Conservation (phyloP, 345 rosid genomes). For the Populus pruinosa region DNA sequence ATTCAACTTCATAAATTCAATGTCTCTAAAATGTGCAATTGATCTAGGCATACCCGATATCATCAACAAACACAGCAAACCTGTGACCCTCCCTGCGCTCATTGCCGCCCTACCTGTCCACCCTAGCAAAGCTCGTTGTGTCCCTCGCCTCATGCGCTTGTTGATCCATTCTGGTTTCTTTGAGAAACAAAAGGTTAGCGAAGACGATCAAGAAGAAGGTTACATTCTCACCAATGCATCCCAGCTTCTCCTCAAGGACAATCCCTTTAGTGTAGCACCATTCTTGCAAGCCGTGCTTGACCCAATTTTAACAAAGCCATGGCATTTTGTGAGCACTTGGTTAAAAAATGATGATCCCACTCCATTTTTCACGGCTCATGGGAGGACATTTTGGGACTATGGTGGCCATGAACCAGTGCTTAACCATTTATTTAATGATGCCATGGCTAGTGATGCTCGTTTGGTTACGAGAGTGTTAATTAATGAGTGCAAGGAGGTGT, state of each 20-base stretch:
- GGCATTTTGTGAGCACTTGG: conserved; percentile 12
- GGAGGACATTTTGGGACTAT: conserved; percentile 20
- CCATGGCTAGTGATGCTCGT: conserved; percentile 10
- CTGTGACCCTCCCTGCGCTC: conserved; percentile 8
- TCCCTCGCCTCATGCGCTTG: conserved; percentile 18
- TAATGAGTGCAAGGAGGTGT: conserved; percentile 7
- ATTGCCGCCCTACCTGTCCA: background rate
- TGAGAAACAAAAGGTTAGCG: background rate
- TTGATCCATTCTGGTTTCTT: conserved; percentile 20
- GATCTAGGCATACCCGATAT: conserved; percentile 8
- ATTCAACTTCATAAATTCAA: conserved; percentile 17
- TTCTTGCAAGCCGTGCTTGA: conserved; percentile 14
- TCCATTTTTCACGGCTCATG: conserved; percentile 13
- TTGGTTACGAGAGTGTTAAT: background rate
- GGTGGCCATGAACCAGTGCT: background rate
- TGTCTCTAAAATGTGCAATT: conserved; percentile 8
- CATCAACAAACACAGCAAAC: conserved; percentile 10
- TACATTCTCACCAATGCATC: conserved; percentile 19
- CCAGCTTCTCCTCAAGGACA: conserved; percentile 11
- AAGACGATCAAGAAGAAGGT: conserved; percentile 14
- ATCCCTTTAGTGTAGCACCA: conserved; percentile 15
- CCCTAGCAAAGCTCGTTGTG: background rate
- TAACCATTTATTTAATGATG: conserved; percentile 14
- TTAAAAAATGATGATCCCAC: conserved; percentile 12
- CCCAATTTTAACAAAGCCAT: conserved; percentile 3